A percentile compares a stretch with the other conserved stretches of the same genome.
Evolutionary conservation across 73 alveolate species (phyloP).

Genomic region (Paramecium caudatum): DNA sequence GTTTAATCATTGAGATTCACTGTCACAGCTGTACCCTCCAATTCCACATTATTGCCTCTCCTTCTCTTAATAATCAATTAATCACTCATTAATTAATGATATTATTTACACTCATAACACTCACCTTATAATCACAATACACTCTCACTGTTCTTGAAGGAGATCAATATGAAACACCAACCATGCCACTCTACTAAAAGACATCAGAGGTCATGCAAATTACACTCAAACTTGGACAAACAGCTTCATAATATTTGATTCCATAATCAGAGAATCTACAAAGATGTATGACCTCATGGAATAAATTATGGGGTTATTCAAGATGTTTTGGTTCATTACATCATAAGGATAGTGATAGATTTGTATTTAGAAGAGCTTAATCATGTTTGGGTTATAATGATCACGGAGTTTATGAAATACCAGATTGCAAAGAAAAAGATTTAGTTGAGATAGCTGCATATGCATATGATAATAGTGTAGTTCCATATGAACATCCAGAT

Average conservation of each 20-base stretch:
- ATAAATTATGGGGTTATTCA: constrained; percentile 62
- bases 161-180: constrained; percentile 26
- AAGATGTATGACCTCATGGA: constrained; percentile 68
- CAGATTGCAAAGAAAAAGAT: constrained; percentile 58
- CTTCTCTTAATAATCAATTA: constrained; percentile 46
- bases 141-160: constrained; percentile 15
- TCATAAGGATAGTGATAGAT: constrained; percentile 73
- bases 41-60: not conserved
- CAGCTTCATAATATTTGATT: constrained; percentile 32
- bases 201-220: not conserved
- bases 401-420: constrained; percentile 8
- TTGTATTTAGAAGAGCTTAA: constrained; percentile 72
- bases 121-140: not conserved
- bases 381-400: constrained; percentile 63
- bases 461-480: constrained; percentile 69
- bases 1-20: no score
- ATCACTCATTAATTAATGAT: constrained; percentile 61
- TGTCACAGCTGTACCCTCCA: no score
- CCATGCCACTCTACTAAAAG: not conserved
- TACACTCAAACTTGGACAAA: not conserved
- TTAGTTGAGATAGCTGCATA: constrained; percentile 71
- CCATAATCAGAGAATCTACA: constrained; percentile 2
- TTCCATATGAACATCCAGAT: constrained; percentile 73
- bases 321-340: constrained; percentile 63
- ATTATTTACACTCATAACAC: not conserved